Evolutionary conservation across 2,329 filamentous ascomycete species (phyloP).

Genomic region (Hymenoscyphus repandus): DNA sequence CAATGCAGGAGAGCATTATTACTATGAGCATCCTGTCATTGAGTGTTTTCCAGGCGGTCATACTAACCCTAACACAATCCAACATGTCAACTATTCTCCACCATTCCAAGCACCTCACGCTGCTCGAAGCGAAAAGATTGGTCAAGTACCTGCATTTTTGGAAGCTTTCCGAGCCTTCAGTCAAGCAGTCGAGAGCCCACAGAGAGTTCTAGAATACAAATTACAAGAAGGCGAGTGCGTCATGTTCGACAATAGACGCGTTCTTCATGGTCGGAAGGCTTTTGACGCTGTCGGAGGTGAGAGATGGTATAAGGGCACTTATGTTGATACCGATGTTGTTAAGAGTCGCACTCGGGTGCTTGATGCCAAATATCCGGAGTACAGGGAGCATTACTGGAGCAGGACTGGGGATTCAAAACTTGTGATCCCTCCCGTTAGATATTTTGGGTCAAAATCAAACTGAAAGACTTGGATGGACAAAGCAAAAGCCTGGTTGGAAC

Average conservation of each 20-base stretch:
- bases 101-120: slow-evolving; percentile 62
- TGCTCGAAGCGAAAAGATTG: slow-evolving; percentile 8
- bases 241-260: slow-evolving; percentile 82
- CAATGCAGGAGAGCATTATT: slow-evolving; percentile 59
- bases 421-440: too few species aligned
- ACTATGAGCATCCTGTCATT: slow-evolving; percentile 51
- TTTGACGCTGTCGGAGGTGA: slow-evolving; percentile 66
- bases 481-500: too few species aligned
- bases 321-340: slow-evolving; percentile 66
- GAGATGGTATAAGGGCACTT: slow-evolving; percentile 81
- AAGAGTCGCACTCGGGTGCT: slow-evolving; percentile 41
- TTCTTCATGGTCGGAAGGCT: slow-evolving; percentile 75
- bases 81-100: slow-evolving; percentile 63
- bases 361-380: too few species aligned
- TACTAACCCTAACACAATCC: neutral
- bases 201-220: slow-evolving; percentile 63
- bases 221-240: slow-evolving; percentile 80
- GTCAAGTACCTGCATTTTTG: slow-evolving; percentile 32
- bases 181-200: slow-evolving; percentile 48
- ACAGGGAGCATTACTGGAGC: too few species aligned
- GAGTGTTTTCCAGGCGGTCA: slow-evolving; percentile 10
- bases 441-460: too few species aligned
- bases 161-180: slow-evolving; percentile 50
- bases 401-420: too few species aligned
- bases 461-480: too few species aligned